Evolutionary conservation across 148 eudicot species (phyloP), one percentile per base, ranked within the genome.

Genomic region (Nepenthes gracilis): DNA sequence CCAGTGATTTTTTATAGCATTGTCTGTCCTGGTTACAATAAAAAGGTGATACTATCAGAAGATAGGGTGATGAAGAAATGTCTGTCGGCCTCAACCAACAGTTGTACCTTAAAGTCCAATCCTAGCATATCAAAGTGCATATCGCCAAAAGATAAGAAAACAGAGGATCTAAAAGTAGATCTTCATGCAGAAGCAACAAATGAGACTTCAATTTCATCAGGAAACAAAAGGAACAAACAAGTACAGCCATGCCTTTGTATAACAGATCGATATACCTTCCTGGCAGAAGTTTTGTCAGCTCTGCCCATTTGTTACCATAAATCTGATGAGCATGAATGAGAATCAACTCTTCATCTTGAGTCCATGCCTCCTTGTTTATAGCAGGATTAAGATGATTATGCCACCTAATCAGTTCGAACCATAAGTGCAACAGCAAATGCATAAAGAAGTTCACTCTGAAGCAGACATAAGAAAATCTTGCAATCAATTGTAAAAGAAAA

Each of bases 1-100:
- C 99, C 99, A 93, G 55, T 93, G 99, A 75, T 93, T 93, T 77
- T 93, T 93, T 2, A 93, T 93, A 62, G 99, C 76, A 75, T 93
- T 93, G 82, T 93, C 99, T 51, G 96, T 70, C 87, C 99, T 93
- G 95, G 64, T 64, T 58, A 35, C 57, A 71, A 72, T 35, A 62
- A 70, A 45, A 71, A 58, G 55, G 63, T 65, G 49, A 53, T 54
- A 66, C 34, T 45, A 63, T 74, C 58, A 72, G 70, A 70, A 63
- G 2, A 36, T 54, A 53, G 4, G 2, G 49, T 56, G 23, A 38
- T 23, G 54, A 49, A 47, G 14, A 45, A 6, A 36, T 59, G 36
- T 15, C 35, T 33, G 15, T 32, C 9, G 33, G 9, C 35, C 49
- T 13, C 45, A 40, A 36, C n/a, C 9, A 43, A 58, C 23, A 54